Evolutionary conservation across 768 basidiomycete species (phyloP).

Genomic region (Boletus vinaceobasis): DNA sequence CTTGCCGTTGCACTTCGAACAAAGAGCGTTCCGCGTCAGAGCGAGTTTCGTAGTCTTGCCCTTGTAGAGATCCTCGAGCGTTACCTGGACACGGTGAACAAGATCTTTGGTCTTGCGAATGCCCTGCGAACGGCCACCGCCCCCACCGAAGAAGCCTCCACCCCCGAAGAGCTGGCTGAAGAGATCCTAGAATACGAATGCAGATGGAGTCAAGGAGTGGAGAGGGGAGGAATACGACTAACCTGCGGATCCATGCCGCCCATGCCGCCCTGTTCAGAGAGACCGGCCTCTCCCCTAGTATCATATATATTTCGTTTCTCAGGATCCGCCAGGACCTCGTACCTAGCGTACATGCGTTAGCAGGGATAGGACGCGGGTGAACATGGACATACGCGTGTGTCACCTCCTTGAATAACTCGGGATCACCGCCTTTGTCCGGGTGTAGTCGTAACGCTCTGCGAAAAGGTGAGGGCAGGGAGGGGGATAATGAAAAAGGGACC

Average conservation of each 20-base stretch:
- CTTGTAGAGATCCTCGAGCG: slow-evolving; percentile 98
- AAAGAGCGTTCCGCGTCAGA: slow-evolving; percentile 92
- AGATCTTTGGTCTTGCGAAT: slow-evolving; percentile 97
- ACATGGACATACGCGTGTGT: slow-evolving; percentile 76
- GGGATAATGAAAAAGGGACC: slow-evolving; percentile 6
- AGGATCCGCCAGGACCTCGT: slow-evolving; percentile 89
- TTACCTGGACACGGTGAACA: slow-evolving; percentile 91
- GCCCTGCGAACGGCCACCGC: slow-evolving; percentile 60
- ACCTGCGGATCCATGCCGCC: slow-evolving; percentile 97
- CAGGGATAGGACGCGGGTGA: neutral
- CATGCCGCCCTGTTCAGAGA: slow-evolving; percentile 83
- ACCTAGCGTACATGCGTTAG: slow-evolving; percentile 45
- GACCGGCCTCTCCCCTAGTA: slow-evolving; percentile 86
- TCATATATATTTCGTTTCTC: slow-evolving; percentile 84
- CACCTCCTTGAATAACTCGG: slow-evolving; percentile 96
- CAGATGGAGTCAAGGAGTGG: neutral
- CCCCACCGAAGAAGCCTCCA: slow-evolving; percentile 71
- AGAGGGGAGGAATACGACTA: slow-evolving; percentile 20
- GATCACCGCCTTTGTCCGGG: slow-evolving; percentile 94
- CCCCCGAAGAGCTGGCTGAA: slow-evolving; percentile 97
- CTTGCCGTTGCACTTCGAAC: slow-evolving; percentile 89
- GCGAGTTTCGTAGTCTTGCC: slow-evolving; percentile 99
- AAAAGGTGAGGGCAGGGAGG: slow-evolving; percentile 6
- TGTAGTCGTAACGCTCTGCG: slow-evolving; percentile 77
- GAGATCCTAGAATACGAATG: slow-evolving; percentile 59